Evolutionary conservation across 1,139 yeast genomes (phyloP), one percentile per base, ranked within the genome.

Genomic region (Lodderomyces oxycetoniae): DNA sequence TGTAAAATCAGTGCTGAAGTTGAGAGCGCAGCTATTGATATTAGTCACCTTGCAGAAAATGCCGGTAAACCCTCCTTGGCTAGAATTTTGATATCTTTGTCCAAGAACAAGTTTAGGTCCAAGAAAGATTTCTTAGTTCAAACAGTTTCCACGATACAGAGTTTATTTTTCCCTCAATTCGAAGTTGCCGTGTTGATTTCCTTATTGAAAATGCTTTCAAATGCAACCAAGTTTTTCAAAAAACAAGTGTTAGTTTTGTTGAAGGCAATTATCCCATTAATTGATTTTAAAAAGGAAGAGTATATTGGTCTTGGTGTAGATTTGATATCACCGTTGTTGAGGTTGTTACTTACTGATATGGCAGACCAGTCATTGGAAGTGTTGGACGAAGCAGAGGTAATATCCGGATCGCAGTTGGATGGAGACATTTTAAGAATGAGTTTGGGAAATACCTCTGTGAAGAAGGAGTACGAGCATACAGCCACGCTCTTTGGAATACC

Each of bases 401-500:
- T 93, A n/a, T 81, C 95, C 0, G 95, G 96, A 0, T 83, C 94
- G 15, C 85, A 85, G 40, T 70, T 87, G 59, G 98, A 93, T 55
- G 83, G 84, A 48, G 96, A 89, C 53, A 89, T 91, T 11, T 67
- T 93, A 47, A 71, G 96, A 52, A 85, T 91, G 81, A 83, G 95
- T 49, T 71, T 91, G 50, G 96, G 97, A 9, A 87, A 85, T 46
- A 67, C 81, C 12, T 75, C 86, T 3, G 67, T 83, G 49, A 76
- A 82, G 47, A 85, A 83, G 43, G 94, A 86, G 46, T 84, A 82
- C 49, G 96, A 85, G 46, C 79, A 77, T 46, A 81, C 94, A 1
- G 91, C 94, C 0, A 87, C 96, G 0, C 63, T 91, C 36, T 93
- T 88, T 64, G 98, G 98, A 11, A 80, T 89, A 15, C 98, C 98